Evolutionary conservation across 2,329 filamentous ascomycete genomes (phyloP).

Genomic region (Colletotrichum abscissum): DNA sequence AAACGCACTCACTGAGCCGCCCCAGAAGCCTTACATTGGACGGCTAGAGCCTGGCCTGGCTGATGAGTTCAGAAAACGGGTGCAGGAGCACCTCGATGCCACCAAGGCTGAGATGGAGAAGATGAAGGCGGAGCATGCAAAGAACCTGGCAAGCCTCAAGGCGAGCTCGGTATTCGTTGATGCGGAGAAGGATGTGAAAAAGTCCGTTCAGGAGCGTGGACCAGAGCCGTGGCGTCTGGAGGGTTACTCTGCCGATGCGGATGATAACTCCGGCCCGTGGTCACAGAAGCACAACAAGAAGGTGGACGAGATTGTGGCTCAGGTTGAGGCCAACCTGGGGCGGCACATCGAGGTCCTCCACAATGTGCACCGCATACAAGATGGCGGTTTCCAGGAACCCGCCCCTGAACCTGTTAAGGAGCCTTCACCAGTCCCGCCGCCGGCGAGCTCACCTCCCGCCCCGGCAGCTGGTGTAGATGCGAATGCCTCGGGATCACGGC

Average conservation of each 20-base stretch:
- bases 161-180: conserved; percentile 75
- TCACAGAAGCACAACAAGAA: conserved; percentile 60
- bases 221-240: conserved; percentile 74
- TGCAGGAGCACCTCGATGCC: conserved; percentile 76
- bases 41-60: conserved; percentile 81
- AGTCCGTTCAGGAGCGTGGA: conserved; percentile 69
- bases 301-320: conserved; percentile 78
- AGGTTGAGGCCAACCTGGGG: conserved; percentile 78
- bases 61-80: conserved; percentile 85
- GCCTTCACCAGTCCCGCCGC: conserved; percentile 40
- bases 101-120: conserved; percentile 85
- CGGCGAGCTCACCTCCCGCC: conserved; percentile 20
- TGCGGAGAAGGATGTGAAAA: conserved; percentile 81
- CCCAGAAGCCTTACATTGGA: conserved; percentile 71
- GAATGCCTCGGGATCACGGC: conserved; percentile 55
- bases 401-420: conserved; percentile 55
- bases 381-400: conserved; percentile 79
- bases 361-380: conserved; percentile 77
- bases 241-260: conserved; percentile 58
- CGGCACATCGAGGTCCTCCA: conserved; percentile 74
- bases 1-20: conserved; percentile 56
- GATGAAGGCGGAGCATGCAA: conserved; percentile 83
- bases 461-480: conserved; percentile 37
- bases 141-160: conserved; percentile 79
- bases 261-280: conserved; percentile 50